Evolutionary conservation across 2,329 filamentous ascomycete genomes (phyloP).

Genomic region (Venturia pyrina): DNA sequence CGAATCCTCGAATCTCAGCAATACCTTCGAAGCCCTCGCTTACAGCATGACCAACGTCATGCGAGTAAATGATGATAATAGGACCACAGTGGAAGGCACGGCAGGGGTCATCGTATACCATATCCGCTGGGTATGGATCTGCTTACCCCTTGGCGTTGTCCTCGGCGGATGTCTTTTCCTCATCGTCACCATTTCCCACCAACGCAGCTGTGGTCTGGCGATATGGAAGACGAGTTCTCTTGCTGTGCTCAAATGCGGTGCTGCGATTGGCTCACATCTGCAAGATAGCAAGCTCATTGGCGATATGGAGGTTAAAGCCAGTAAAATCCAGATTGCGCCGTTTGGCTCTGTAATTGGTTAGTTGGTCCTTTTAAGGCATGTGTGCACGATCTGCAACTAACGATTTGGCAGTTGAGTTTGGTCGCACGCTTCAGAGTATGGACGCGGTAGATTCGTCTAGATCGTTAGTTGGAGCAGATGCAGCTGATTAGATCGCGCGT

Average conservation of each 20-base stretch:
- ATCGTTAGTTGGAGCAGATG: too few relatives aligned
- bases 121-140: neutral
- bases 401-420: too few relatives aligned
- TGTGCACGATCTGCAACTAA: too few relatives aligned
- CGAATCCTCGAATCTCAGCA: neutral
- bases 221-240: neutral
- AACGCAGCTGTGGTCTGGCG: neutral
- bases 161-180: neutral
- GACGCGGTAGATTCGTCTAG: too few relatives aligned
- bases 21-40: neutral
- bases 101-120: neutral
- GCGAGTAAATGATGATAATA: neutral
- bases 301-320: neutral
- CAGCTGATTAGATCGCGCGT: too few relatives aligned
- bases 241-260: neutral
- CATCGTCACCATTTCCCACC: neutral
- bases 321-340: too few relatives aligned
- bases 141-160: neutral
- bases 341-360: too few relatives aligned
- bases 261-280: neutral
- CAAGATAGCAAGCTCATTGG: neutral
- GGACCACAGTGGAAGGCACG: neutral
- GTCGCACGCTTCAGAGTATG: too few relatives aligned
- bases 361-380: too few relatives aligned
- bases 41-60: neutral